phyloP scores from a whole-genome alignment of 345 rosid genomes.

The Gossypium turneri region DNA sequence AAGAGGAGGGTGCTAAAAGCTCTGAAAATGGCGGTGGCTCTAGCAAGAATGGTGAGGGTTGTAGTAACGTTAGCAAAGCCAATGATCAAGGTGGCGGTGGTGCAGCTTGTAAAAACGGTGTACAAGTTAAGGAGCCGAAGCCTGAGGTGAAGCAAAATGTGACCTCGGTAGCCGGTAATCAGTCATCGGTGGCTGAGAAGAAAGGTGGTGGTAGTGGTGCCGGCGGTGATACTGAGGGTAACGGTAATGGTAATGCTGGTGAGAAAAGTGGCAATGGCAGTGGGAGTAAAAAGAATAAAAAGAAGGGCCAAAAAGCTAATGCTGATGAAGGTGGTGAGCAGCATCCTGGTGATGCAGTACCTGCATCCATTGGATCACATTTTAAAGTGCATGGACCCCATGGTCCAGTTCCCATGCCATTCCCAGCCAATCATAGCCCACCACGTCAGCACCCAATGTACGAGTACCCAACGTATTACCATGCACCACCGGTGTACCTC shows the following conservation, averaged over 20 bases:
- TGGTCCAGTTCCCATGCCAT: constrained; percentile 22
- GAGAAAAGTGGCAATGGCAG: constrained; percentile 17
- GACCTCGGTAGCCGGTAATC: constrained; percentile 13
- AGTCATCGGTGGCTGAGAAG: constrained; percentile 33
- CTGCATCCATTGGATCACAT: constrained; percentile 27
- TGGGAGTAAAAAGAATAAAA: constrained; percentile 58
- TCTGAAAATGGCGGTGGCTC: constrained; percentile 25
- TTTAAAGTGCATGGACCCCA: constrained; percentile 10
- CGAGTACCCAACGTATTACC: constrained; percentile 29
- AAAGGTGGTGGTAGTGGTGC: constrained; percentile 12
- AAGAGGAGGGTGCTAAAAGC: constrained; percentile 6
- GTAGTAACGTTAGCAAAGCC: background rate
- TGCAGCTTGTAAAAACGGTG: constrained; percentile 8
- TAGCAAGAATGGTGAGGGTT: constrained; percentile 14
- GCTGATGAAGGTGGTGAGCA: constrained; percentile 19
- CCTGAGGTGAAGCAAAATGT: constrained; percentile 17
- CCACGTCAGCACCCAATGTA: constrained; percentile 33
- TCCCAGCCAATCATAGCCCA: constrained; percentile 32
- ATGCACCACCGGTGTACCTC: constrained; percentile 42
- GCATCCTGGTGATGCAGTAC: constrained; percentile 21
- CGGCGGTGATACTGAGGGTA: constrained; percentile 11
- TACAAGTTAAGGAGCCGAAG: constrained; percentile 27
- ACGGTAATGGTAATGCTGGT: background rate
- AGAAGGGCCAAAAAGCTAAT: constrained; percentile 43
- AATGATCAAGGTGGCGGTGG: background rate